These are phyloP conservation scores for Debaryomyces coudertii DNA, from an alignment of 1,139 yeast genomes.

Conservation along the genomic window DNA sequence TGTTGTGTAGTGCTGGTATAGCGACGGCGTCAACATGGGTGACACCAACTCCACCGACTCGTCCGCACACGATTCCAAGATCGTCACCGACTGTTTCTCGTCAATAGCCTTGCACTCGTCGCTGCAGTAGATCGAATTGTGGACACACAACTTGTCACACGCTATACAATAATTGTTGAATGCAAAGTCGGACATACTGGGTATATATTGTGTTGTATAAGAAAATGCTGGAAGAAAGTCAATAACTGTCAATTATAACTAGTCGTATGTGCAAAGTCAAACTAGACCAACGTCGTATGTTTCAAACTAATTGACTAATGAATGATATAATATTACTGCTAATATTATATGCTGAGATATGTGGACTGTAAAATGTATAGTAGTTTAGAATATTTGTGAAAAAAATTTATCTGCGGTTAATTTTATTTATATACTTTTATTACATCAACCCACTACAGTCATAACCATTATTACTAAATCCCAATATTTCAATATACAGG, in stretches of 20 bases:
- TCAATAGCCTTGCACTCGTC: slow-evolving; percentile 57
- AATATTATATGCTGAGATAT: not conserved
- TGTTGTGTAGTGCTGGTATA: slow-evolving; percentile 30
- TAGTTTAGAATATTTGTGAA: not conserved
- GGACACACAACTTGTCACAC: slow-evolving; percentile 62
- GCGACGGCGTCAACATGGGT: slow-evolving; percentile 41
- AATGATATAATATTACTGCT: not conserved
- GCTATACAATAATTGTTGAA: slow-evolving; percentile 69
- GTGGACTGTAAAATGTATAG: not conserved
- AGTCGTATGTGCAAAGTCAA: not conserved
- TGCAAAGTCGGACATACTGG: slow-evolving; percentile 36
- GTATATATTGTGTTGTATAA: not conserved
- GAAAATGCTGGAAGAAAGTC: not conserved
- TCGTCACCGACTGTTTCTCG: slow-evolving; percentile 24
- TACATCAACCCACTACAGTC: slow-evolving; percentile 1
- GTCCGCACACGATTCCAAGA: slow-evolving; percentile 12
- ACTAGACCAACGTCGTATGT: not conserved
- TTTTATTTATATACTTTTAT: not conserved
- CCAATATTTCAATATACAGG: slow-evolving; percentile 4
- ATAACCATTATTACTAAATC: slow-evolving; percentile 4
- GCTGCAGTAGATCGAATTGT: slow-evolving; percentile 61
- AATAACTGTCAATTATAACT: not conserved
- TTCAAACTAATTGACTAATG: not conserved
- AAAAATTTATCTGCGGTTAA: slow-evolving; percentile 6
- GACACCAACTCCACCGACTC: slow-evolving; percentile 28